Conservation (phyloP, 2,329 filamentous ascomycete species). For the Nigrograna mackinnonii region DNA sequence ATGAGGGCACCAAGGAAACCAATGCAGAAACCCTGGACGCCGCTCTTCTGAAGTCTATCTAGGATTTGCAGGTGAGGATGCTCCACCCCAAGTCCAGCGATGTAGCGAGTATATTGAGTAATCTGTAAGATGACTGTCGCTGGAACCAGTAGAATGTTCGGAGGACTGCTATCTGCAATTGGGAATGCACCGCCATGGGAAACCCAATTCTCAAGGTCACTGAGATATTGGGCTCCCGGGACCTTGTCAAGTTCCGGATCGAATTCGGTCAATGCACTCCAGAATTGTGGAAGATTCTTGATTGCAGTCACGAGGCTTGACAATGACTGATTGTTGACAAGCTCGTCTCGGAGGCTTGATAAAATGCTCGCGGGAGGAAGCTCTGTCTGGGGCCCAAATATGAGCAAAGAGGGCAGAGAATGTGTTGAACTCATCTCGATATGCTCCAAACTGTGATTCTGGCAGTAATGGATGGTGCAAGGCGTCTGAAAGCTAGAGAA, state of each 20-base stretch:
- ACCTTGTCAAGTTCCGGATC: not conserved
- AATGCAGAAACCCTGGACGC: too few species aligned
- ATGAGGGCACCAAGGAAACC: too few species aligned
- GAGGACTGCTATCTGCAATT: not conserved
- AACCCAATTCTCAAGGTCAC: not conserved
- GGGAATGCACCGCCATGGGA: not conserved
- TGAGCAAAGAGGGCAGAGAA: constrained; percentile 1
- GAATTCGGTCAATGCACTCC: not conserved
- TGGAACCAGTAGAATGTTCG: not conserved
- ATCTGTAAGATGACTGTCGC: not conserved
- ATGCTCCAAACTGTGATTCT: too few species aligned
- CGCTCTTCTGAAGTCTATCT: not conserved
- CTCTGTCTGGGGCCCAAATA: constrained; percentile 3
- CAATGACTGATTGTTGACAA: not conserved
- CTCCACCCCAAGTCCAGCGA: not conserved
- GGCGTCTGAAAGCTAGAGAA: too few species aligned
- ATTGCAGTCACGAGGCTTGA: not conserved
- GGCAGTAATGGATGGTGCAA: too few species aligned
- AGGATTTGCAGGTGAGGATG: not conserved
- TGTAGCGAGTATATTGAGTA: not conserved
- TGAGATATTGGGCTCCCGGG: not conserved
- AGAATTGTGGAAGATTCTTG: not conserved
- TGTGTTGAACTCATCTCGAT: too few species aligned
- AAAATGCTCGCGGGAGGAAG: not conserved
- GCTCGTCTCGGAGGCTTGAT: not conserved